Base-by-base conservation (phyloP, 495 filamentous ascomycete species). In the Neurospora sp. region DNA sequence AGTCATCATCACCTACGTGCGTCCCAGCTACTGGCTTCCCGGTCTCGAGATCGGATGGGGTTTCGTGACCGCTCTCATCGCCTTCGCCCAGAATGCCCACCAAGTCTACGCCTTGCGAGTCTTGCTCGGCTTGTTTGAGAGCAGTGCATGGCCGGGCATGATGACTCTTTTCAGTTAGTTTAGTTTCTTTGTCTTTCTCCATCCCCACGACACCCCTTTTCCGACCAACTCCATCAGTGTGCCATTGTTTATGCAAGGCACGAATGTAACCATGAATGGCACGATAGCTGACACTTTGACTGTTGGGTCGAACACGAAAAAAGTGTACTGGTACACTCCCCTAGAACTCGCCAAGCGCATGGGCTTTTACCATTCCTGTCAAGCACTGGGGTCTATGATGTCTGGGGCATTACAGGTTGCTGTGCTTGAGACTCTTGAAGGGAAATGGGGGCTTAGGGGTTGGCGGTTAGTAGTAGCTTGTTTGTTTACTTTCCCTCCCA, bases 61-160 rank as follows among this genome's bases (percentile, higher is more conserved):
- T 0, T 61, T 81, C 2, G 80, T 84, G 48, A 85, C 84, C 0
- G 78, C 74, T 35, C 39, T 78, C 38, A 81, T 77, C 59, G 81
- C 76, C 61, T 72, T 76, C n/a, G 71, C 59, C 42, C 77, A 75
- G 16, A 74, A 76, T 65, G 77, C 78, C 5, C 77, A 76, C 48
- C 78, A 78, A 70, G 76, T 84, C 39, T 84, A 84, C 68, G 77
- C 77, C 16, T 73, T 82, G 39, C 83, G 87, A 0, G 85, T 88
- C 48, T 78, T 89, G 20, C 82, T 89, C 0, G 87, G 87, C 6
- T 74, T 88, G 10, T 84, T 85, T 22, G 87, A 89, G 68, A 81
- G 85, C 83, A 74, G 83, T 79, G 61, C 80, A 27, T 83, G 79
- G 77, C 80, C 80, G 4, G 80, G 80, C 20, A 82, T 82, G 80